Conservation (phyloP, 2,329 filamentous ascomycete species). For the Diaporthe ilicicola region DNA sequence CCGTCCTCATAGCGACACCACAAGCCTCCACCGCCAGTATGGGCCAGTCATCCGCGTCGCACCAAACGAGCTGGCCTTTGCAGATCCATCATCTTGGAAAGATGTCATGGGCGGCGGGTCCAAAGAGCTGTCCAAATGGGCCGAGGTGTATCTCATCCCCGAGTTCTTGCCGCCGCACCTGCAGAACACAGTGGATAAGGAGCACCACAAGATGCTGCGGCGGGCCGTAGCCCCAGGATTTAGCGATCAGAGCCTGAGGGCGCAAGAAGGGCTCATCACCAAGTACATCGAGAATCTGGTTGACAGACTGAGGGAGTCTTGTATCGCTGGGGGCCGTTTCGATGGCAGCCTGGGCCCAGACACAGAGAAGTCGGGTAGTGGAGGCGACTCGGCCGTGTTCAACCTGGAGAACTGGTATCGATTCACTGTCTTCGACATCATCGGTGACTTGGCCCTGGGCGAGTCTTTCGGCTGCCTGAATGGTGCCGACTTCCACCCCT, state of each 20-base stretch:
- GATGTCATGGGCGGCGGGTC: slow-evolving; percentile 14
- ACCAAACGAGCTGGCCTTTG: slow-evolving; percentile 12
- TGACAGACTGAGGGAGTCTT: slow-evolving; percentile 6
- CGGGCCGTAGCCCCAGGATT: slow-evolving; percentile 41
- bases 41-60: slow-evolving; percentile 4
- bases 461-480: slow-evolving; percentile 22
- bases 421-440: slow-evolving; percentile 42
- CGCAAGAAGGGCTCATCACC: slow-evolving; percentile 41
- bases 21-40: slow-evolving; percentile 1
- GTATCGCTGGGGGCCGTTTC: not conserved
- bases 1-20: slow-evolving; percentile 8
- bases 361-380: not conserved
- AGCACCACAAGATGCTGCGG: slow-evolving; percentile 32
- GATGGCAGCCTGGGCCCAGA: not conserved
- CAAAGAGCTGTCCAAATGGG: slow-evolving; percentile 13
- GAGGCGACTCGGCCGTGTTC: not conserved
- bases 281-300: slow-evolving; percentile 40
- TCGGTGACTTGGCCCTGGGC: slow-evolving; percentile 18
- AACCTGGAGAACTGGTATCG: slow-evolving; percentile 41
- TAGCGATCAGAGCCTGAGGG: slow-evolving; percentile 40
- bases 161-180: slow-evolving; percentile 4
- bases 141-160: not conserved
- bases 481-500: not conserved
- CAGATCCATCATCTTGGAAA: slow-evolving; percentile 6
- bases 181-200: slow-evolving; percentile 33